Evolutionary conservation across 202 grass and related monocot genomes (phyloP), one percentile per base, ranked within the genome.

Genomic region (Eragrostis tef): DNA sequence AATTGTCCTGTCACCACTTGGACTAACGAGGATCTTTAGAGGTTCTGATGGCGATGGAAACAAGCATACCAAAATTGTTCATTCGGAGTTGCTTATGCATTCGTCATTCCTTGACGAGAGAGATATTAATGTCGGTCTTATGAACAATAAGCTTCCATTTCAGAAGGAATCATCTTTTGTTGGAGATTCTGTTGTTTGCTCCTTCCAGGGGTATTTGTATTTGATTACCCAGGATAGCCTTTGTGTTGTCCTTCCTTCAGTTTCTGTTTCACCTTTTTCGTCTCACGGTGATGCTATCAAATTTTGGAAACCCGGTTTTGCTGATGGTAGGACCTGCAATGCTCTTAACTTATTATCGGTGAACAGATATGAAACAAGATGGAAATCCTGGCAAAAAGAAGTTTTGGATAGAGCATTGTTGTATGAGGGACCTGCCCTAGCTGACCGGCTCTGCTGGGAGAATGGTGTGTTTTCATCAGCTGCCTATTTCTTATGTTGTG

Each of bases 141-240:
- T 82, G 65, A 52, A 64, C 46, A 62, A 77, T 71, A 88, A 44
- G 62, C 68, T 69, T 46, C 79, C 67, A 78, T 83, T 86, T 65
- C 58, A 80, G 68, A 94, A 83, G 74, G 88, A 88, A 63, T 86
- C 43, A 76, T 22, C 75, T 87, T 84, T 85, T 74, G 58, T 73
- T 0, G 87, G 80, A 86, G 90, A 93, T 77, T 94, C 87, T 69
- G 66, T 93, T 89, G 85, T 88, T 73, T 95, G 90, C 64, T 88
- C 86, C 73, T 95, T 89, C 71, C 87, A 94, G 74, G 95, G 92
- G 63, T 93, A 81, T 83, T 77, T 98, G 78, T 98, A 98, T 93
- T 73, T 98, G 78, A 82, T 98, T 83, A 87, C 90, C 16, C 71
- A 82, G 71, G 83, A 91, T 82, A 64, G 88, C 25, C 79, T 98